These are phyloP conservation scores for Flueggea neowawraea DNA, from an alignment of 441 rosid species.

Conservation along the genomic window DNA sequence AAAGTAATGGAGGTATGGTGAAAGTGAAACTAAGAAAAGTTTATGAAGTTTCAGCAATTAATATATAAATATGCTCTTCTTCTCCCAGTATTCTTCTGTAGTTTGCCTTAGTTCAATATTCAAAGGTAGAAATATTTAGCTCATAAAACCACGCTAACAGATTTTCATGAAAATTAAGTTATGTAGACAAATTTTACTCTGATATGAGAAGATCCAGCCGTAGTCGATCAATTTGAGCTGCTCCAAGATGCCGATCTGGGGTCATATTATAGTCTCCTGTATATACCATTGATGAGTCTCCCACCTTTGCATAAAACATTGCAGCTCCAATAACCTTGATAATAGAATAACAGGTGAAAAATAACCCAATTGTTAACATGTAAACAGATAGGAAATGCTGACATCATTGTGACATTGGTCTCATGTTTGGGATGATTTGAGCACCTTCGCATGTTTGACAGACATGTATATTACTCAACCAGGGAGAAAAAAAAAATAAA, in stretches of 20 bases:
- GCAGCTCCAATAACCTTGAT: conserved; percentile 96
- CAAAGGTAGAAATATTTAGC: no score
- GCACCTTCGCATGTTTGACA: no score
- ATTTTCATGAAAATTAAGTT: background rate
- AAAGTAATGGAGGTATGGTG: no score
- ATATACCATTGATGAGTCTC: conserved; percentile 83
- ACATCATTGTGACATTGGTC: no score
- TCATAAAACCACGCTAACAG: background rate
- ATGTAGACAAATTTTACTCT: conserved; percentile 47
- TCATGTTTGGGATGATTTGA: no score
- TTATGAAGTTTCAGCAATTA: no score
- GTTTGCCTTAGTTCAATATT: no score
- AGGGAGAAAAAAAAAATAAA: no score
- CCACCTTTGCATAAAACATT: conserved; percentile 96
- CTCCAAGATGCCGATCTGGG: conserved; percentile 98
- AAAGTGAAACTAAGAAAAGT: no score
- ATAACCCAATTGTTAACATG: conserved; percentile 2
- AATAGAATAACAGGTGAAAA: conserved; percentile 10
- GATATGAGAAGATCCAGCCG: conserved; percentile 89
- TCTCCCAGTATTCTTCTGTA: no score
- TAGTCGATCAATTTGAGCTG: conserved; percentile 86
- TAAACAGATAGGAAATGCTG: background rate
- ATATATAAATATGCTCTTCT: no score
- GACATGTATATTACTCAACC: no score
- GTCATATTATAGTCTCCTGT: conserved; percentile 99